phyloP scores from a whole-genome alignment of 257 asterid genomes.

The Solanum chiquidenum region DNA sequence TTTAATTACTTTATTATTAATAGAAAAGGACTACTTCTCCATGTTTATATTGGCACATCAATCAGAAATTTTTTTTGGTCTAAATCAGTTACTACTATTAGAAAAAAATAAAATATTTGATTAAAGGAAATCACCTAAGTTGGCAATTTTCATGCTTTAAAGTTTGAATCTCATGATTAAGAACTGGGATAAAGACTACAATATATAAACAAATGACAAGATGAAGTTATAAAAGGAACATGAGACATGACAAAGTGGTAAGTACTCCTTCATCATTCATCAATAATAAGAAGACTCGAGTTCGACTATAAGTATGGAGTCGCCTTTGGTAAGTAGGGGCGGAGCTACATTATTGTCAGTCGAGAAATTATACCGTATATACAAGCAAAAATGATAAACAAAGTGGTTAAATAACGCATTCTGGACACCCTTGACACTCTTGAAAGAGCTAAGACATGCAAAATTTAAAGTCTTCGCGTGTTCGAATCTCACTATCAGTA shows the following conservation, averaged over 20 bases:
- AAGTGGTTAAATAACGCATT: no score
- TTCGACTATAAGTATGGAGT: background rate
- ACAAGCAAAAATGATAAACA: background rate
- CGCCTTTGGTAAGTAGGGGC: background rate
- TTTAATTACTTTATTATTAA: no score
- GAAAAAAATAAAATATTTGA: background rate
- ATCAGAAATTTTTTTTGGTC: no score
- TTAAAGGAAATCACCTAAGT: background rate
- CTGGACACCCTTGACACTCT: no score
- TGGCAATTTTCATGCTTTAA: background rate
- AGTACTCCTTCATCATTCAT: background rate
- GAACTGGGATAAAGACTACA: background rate
- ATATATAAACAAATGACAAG: background rate
- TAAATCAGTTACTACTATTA: background rate
- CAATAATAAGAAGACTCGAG: background rate
- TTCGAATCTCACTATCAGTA: background rate
- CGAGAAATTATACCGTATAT: background rate
- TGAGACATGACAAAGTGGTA: background rate
- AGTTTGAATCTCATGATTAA: background rate
- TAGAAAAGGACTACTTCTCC: background rate
- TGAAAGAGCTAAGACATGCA: no score
- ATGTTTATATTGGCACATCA: background rate
- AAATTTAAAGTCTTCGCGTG: background rate
- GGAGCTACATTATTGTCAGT: no score
- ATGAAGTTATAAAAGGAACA: background rate